Conservation (phyloP, 805 yeast genomes). For the Tetrapisispora pingtungensis region DNA sequence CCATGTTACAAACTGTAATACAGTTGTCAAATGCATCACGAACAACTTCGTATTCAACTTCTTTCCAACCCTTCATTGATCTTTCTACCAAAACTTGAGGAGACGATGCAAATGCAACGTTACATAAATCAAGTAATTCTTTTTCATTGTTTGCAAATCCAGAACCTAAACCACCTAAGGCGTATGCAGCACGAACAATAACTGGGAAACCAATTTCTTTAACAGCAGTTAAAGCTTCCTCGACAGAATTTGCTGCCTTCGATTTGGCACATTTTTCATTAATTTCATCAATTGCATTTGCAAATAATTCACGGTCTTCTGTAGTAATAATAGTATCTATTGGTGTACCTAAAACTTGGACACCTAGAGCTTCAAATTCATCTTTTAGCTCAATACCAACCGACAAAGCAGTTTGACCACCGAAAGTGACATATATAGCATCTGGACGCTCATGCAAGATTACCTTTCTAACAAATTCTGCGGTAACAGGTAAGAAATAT, state of each 20-base stretch:
- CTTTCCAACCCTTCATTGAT: constrained; percentile 99
- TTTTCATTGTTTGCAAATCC: constrained; percentile 89
- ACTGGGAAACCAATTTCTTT: constrained; percentile 86
- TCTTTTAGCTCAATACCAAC: constrained; percentile 95
- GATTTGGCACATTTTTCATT: constrained; percentile 93
- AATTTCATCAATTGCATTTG: constrained; percentile 90
- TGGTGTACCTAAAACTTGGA: constrained; percentile 91
- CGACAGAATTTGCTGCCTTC: constrained; percentile 67
- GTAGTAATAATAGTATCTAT: constrained; percentile 94
- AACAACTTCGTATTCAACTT: constrained; percentile 96
- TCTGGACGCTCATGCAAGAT: constrained; percentile 93
- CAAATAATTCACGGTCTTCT: constrained; percentile 94
- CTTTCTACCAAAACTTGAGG: constrained; percentile 94
- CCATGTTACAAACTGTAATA: constrained; percentile 98
- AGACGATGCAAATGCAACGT: constrained; percentile 86
- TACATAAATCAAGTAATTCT: constrained; percentile 75
- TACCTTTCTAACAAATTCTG: constrained; percentile 93
- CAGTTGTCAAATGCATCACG: constrained; percentile 96
- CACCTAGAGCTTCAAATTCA: constrained; percentile 81
- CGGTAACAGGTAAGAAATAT: constrained; percentile 93
- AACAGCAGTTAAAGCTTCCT: constrained; percentile 80
- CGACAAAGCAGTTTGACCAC: constrained; percentile 96
- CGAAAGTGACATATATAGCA: constrained; percentile 93
- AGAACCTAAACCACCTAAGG: constrained; percentile 95
- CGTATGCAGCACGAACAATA: constrained; percentile 94